phyloP scores from a whole-genome alignment of 208 protist species.

The Trypanosoma platydactyli region DNA sequence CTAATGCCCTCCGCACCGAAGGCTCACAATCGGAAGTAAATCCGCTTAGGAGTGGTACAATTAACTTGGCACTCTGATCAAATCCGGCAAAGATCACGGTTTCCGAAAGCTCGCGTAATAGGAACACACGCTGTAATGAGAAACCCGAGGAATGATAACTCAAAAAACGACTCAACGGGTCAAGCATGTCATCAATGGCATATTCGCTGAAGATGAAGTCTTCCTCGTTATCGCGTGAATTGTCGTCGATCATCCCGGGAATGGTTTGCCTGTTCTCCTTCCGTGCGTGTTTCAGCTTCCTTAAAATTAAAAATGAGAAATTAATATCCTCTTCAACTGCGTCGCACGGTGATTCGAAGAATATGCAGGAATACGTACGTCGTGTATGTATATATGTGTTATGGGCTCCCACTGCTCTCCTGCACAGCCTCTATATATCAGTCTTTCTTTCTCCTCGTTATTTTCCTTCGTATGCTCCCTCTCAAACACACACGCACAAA shows the following conservation, averaged over 20 bases:
- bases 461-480: no score
- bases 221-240: slow-evolving; percentile 63
- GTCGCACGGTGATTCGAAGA: no score
- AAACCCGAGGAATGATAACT: slow-evolving; percentile 91
- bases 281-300: neutral
- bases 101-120: slow-evolving; percentile 84
- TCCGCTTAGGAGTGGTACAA: slow-evolving; percentile 87
- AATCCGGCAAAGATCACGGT: slow-evolving; percentile 85
- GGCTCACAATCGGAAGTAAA: slow-evolving; percentile 91
- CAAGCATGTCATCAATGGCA: slow-evolving; percentile 92
- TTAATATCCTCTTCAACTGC: no score
- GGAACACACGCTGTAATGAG: slow-evolving; percentile 86
- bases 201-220: slow-evolving; percentile 94
- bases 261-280: neutral
- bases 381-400: no score
- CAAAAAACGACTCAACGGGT: slow-evolving; percentile 80
- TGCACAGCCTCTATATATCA: no score
- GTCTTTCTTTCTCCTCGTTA: no score
- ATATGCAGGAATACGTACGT: no score
- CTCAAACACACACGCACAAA: no score
- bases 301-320: no score
- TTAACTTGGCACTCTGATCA: slow-evolving; percentile 62
- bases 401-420: no score
- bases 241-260: slow-evolving; percentile 48
- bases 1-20: slow-evolving; percentile 88